A percentile compares a stretch with the other conserved stretches of the same genome.
Evolutionary conservation across 2,329 filamentous ascomycete genomes (phyloP).

Genomic region (Chaetomium strumarium): DNA sequence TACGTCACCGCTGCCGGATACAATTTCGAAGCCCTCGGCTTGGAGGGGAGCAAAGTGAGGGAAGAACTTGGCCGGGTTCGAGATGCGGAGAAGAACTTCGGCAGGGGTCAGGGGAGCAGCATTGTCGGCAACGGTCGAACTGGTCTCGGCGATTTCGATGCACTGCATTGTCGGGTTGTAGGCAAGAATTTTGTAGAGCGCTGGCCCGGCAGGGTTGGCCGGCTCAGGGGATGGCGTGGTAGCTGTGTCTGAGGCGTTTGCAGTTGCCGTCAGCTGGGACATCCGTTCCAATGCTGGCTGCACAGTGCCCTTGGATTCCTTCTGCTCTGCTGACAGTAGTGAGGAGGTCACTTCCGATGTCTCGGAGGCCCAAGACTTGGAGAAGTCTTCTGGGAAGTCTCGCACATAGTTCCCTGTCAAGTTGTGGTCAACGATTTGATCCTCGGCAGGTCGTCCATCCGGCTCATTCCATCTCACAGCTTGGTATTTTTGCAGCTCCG

Average conservation of each 20-base stretch:
- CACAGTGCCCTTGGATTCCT: slow-evolving; percentile 5
- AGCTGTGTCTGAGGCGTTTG: not conserved
- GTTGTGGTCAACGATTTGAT: not conserved
- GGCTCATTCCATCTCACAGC: slow-evolving; percentile 19
- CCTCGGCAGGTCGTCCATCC: slow-evolving; percentile 14
- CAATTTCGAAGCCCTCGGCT: slow-evolving; percentile 59
- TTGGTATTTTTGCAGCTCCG: slow-evolving; percentile 15
- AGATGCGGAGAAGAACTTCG: slow-evolving; percentile 54
- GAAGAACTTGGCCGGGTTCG: slow-evolving; percentile 59
- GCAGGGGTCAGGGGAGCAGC: slow-evolving; percentile 50
- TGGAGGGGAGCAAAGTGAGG: slow-evolving; percentile 55
- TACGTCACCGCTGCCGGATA: slow-evolving; percentile 56
- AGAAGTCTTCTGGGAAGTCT: slow-evolving; percentile 50
- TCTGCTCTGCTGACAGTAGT: slow-evolving; percentile 15
- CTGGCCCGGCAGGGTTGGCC: slow-evolving; percentile 19
- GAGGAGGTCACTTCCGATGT: slow-evolving; percentile 12
- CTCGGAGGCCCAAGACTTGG: slow-evolving; percentile 35
- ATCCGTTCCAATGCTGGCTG: slow-evolving; percentile 26
- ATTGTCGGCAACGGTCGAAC: slow-evolving; percentile 45
- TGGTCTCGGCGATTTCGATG: slow-evolving; percentile 55
- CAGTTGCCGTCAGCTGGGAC: not conserved
- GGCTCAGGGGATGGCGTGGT: not conserved
- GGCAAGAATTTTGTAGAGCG: slow-evolving; percentile 59
- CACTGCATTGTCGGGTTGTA: slow-evolving; percentile 55
- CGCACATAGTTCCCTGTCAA: slow-evolving; percentile 44